A percentile compares a stretch with the other conserved stretches of the same genome.
Conservation (phyloP, 768 basidiomycete genomes). For the Clavulina sp. region DNA sequence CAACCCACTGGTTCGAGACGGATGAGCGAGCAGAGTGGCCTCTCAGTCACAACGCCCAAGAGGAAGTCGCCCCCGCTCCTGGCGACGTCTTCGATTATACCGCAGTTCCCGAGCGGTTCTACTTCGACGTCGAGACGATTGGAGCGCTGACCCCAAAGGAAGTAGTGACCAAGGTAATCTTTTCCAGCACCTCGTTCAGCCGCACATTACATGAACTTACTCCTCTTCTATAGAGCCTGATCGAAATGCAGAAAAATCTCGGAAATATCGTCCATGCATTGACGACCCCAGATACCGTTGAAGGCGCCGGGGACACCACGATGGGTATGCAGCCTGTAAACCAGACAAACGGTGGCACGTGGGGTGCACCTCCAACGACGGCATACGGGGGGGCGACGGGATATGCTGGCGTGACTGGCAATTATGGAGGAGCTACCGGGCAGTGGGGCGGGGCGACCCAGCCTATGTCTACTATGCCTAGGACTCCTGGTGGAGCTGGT, state of each 20-base stretch:
- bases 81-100: constrained; percentile 76
- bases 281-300: background rate
- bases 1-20: constrained; percentile 83
- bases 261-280: background rate
- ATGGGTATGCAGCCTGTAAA: background rate
- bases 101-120: constrained; percentile 79
- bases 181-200: background rate
- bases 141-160: constrained; percentile 80
- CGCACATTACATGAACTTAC: background rate
- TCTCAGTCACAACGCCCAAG: constrained; percentile 62
- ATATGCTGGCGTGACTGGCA: too few species aligned
- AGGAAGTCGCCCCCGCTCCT: constrained; percentile 66
- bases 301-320: too few species aligned
- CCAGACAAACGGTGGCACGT: background rate
- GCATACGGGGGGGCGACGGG: background rate
- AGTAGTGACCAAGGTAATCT: constrained; percentile 60
- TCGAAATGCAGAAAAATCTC: constrained; percentile 1
- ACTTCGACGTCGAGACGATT: constrained; percentile 88
- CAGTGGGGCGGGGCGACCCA: too few species aligned
- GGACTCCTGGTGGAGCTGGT: too few species aligned
- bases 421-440: too few species aligned
- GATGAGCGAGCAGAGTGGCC: constrained; percentile 83
- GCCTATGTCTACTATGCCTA: too few species aligned
- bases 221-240: background rate
- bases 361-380: background rate